Base-by-base conservation (phyloP, 1,284 basidiomycete genomes). In the Ustilago esculenta region DNA sequence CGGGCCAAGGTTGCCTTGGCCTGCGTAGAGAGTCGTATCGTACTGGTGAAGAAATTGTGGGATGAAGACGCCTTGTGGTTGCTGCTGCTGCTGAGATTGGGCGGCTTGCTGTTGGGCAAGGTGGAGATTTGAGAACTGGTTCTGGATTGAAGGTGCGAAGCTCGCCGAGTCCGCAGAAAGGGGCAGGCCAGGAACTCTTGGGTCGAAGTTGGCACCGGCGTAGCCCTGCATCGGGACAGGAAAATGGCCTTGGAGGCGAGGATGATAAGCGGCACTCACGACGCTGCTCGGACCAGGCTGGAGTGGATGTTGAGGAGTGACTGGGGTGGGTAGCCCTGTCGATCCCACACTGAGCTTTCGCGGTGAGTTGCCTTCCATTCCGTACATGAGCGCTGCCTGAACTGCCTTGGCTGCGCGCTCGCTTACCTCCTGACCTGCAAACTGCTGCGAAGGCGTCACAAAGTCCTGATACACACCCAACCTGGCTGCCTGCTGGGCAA, bases 341-440 rank as follows among this genome's bases (percentile, higher is more conserved):
- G 58, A 57, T 6, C 61, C 66, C 5, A 59, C 39, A 32, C 60
- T 64, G 44, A 69, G 49, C 43, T 57, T 65, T 15, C 65, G 59
- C n/a, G 64, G 60, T 1, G 63, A 53, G 35, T 50, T 69, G 35
- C 55, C 63, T 18, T 72, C 72, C 65, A 68, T 65, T 5, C 65
- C 69, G 27, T 72, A 75, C 66, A 75, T 60, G 2, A 72, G 52
- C 3, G 72, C 72, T 0, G 72, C 72, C 32, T 73, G 69, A 0
- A 72, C 72, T 0, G 72, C 61, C 35, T 68, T 65, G 35, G 69
- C 72, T 3, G 70, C 69, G 1, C 60, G 56, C 44, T 72, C 65
- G 57, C 61, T 69, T 10, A 65, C 57, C 23, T 69, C 69, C 20
- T 72, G 60, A 10, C 66, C 65, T 6, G 63, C 49, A 21, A 69